A percentile compares a stretch with the other conserved stretches of the same genome.
Conservation (phyloP, 257 asterid species). For the Misopates orontium region DNA sequence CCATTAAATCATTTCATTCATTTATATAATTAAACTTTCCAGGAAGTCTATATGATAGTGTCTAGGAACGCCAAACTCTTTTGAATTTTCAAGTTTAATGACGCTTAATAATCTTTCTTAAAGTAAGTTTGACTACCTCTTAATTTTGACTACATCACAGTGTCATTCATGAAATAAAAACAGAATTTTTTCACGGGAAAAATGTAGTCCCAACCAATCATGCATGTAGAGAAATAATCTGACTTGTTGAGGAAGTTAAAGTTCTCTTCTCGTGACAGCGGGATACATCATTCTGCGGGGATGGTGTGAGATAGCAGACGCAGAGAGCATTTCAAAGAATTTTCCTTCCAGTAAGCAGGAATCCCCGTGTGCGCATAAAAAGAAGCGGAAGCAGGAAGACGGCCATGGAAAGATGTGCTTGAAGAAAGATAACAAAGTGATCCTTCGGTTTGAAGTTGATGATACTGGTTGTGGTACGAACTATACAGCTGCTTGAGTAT, state of each 20-base stretch:
- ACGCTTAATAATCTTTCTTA: no score
- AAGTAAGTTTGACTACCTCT: no score
- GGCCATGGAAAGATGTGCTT: slow-evolving; percentile 43
- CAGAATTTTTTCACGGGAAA: background rate
- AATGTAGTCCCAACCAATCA: background rate
- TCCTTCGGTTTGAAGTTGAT: slow-evolving; percentile 87
- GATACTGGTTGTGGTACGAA: slow-evolving; percentile 91
- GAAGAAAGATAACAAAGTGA: slow-evolving; percentile 58
- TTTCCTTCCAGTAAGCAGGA: slow-evolving; percentile 37
- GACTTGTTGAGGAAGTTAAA: slow-evolving; percentile 21
- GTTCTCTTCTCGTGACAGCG: slow-evolving; percentile 46
- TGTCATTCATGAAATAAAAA: background rate
- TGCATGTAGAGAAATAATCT: slow-evolving; percentile 6
- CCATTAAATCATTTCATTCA: no score
- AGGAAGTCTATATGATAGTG: background rate
- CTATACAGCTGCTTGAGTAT: slow-evolving; percentile 10
- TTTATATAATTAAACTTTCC: background rate
- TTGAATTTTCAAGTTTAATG: no score
- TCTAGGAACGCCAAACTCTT: no score
- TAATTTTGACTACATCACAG: no score
- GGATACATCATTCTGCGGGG: slow-evolving; percentile 82
- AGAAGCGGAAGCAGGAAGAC: slow-evolving; percentile 45
- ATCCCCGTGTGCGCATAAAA: slow-evolving; percentile 45
- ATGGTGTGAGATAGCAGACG: slow-evolving; percentile 71
- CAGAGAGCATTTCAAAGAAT: slow-evolving; percentile 33